Evolutionary conservation across 306 rosid species (phyloP).

Genomic region (Arachis hypogaea): DNA sequence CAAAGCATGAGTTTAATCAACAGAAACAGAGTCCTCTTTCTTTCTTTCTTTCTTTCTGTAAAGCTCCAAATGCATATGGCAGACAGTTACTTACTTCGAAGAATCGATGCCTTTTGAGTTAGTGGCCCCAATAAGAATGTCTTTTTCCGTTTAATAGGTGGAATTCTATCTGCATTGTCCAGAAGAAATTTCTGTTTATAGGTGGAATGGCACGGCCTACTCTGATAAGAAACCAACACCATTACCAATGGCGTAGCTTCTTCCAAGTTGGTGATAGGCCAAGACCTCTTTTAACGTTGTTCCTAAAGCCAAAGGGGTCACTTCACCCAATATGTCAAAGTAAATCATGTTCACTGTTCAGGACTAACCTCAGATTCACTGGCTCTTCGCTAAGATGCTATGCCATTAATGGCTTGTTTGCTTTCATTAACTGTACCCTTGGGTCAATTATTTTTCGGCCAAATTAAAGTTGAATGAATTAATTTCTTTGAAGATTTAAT

Average conservation of each 20-base stretch:
- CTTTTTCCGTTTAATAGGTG: not conserved
- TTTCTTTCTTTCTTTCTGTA: not conserved
- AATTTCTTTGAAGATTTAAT: too few species aligned
- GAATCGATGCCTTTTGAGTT: constrained; percentile 21
- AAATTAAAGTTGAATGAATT: too few species aligned
- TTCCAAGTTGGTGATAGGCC: not conserved
- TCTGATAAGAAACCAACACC: constrained; percentile 22
- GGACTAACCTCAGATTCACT: too few species aligned
- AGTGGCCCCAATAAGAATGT: constrained; percentile 23
- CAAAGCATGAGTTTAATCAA: not conserved
- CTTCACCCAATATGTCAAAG: not conserved
- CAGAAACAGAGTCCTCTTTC: not conserved
- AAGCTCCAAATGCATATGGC: not conserved
- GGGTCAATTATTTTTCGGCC: too few species aligned
- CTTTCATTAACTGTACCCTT: too few species aligned
- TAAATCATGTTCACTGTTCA: too few species aligned
- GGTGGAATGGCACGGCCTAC: constrained; percentile 25
- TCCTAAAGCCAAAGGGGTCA: not conserved
- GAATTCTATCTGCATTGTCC: not conserved
- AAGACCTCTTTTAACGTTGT: not conserved
- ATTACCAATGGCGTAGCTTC: not conserved
- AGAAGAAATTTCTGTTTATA: constrained; percentile 8
- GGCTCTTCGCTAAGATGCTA: too few species aligned
- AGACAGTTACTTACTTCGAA: not conserved
- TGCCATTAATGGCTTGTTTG: too few species aligned